Evolutionary conservation across 208 protist species (phyloP), one percentile per base, ranked within the genome.

Genomic region (Angomonas desouzai): DNA sequence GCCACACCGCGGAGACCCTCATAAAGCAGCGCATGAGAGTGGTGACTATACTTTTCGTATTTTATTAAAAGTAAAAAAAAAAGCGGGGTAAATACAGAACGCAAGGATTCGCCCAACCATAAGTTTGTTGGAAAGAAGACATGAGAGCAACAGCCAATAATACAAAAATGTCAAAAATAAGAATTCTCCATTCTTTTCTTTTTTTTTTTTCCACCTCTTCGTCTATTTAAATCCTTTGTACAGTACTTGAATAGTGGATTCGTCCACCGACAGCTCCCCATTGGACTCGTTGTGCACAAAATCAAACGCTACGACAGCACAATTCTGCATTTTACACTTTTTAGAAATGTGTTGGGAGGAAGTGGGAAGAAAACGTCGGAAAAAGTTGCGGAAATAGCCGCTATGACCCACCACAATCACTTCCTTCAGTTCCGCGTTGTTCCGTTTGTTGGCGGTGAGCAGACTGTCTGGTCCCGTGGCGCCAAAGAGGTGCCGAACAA

Each of bases 401-500:
- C 90, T 96, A 74, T 97, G 93, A 30, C 93, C 93, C 51, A 94
- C 85, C 11, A 96, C 89, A 48, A 97, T 89, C 20, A 97, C 76
- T 68, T 95, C 86, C 60, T 80, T 84, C 22, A 95, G 74, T 33
- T 67, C 80, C 16, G 75, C 74, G 62, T 94, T 94, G 48, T 40
- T 65, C n/a, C 69, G 64, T 6, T 62, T 51, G 1, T 57, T 51
- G 23, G 56, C 16, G 20, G 66, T 36, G 20, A 28, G 0, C 40
- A 79, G 69, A 28, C 65, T 62, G 38, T 74, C 57, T 11, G 38
- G 20, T 30, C 64, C 56, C 48, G 68, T 62, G n/a, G 70, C 76
- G 40, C 73, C 82, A 56, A 92, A 90, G 18, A 92, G 61, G 65
- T 93, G 91, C 23, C 38, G 36, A 28, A 93, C 55, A 68, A 93